Evolutionary conservation across 1,284 basidiomycete species (phyloP), one percentile per base, ranked within the genome.

Genomic region (Sphagnurus paluster): DNA sequence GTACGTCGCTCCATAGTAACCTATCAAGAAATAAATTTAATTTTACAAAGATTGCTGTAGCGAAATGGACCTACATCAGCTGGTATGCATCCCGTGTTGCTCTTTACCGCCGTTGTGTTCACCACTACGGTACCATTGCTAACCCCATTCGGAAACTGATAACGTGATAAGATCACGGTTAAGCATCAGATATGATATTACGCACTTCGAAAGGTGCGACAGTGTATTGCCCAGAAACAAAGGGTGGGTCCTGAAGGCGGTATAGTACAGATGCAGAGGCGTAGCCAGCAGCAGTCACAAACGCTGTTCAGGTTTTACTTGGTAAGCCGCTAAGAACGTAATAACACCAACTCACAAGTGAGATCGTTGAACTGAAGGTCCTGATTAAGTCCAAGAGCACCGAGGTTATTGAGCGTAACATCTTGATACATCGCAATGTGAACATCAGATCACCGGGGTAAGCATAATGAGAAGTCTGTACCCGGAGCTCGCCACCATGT

Each of bases 261-360:
- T 76, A 81, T 14, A 75, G 56, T 8, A 75, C 68, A 3, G 68
- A 64, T 5, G 77, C 72, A 13, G 74, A 71, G 2, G 77, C 75
- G 49, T 71, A 80, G 5, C 78, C 77, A 4, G 77, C 72, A 9
- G 76, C 77, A 26, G 73, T 71, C 32, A 80, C 56, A 58, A 79
- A 80, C 3, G 70, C 75, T 78, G 34, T 24, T 23, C 42, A 19
- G 17, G 44, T 36, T 24, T 17, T 23, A 26, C 36, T 40, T 23
- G 33, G 9, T 30, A 16, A 35, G 11, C 10, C 2, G 11, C 11
- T 7, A 1, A 28, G 10, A 4, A 10, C 24, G 19, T 10, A 34
- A n/a, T 6, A 25, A 47, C 9, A 19, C 24, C 10, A 39, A 58
- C 71, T 42, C 42, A 78, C 77, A 61, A 0, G 75, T 75, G 30